Conservation (phyloP, 1,284 basidiomycete species). For the Moesziomyces sp. region DNA sequence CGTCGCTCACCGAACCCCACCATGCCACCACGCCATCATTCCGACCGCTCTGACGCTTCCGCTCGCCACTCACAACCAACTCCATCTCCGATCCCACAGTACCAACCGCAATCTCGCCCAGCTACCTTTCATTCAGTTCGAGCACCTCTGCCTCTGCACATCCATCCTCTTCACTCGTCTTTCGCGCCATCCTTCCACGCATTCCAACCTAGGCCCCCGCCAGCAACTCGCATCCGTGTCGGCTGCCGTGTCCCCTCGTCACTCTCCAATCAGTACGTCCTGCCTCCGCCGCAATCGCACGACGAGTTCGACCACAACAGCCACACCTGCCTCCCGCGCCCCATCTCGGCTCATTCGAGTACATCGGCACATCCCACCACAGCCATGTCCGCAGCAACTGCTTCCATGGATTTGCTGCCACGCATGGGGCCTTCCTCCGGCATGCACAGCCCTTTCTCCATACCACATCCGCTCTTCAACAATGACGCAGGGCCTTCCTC, state of each 20-base stretch:
- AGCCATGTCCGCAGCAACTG: conserved; percentile 23
- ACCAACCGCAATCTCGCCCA: background rate
- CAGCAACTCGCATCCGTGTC: conserved; percentile 5
- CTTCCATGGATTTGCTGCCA: conserved; percentile 30
- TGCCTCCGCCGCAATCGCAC: background rate
- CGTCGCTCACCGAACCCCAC: background rate
- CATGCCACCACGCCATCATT: background rate
- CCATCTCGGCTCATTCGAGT: background rate
- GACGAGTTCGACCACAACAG: conserved; percentile 4
- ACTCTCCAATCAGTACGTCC: conserved; percentile 21
- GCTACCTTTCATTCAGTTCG: background rate
- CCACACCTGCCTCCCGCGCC: background rate
- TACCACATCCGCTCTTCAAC: conserved; percentile 40
- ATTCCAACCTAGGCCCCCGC: conserved; percentile 1
- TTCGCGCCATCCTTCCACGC: conserved; percentile 2
- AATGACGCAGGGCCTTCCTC: conserved; percentile 16
- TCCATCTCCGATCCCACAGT: conserved; percentile 9
- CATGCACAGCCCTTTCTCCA: conserved; percentile 43
- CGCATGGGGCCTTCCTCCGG: conserved; percentile 11
- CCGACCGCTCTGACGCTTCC: conserved; percentile 1
- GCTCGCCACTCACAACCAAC: conserved; percentile 24
- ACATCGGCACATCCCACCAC: background rate
- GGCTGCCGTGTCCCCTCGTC: conserved; percentile 24
- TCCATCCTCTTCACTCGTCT: conserved; percentile 20
- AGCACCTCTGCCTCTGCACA: background rate